Percentiles rank a stretch among this genome's conserved stretches.
These are phyloP conservation scores for Trypanosoma theileri DNA, from an alignment of 208 protist genomes.

Conservation along the genomic window DNA sequence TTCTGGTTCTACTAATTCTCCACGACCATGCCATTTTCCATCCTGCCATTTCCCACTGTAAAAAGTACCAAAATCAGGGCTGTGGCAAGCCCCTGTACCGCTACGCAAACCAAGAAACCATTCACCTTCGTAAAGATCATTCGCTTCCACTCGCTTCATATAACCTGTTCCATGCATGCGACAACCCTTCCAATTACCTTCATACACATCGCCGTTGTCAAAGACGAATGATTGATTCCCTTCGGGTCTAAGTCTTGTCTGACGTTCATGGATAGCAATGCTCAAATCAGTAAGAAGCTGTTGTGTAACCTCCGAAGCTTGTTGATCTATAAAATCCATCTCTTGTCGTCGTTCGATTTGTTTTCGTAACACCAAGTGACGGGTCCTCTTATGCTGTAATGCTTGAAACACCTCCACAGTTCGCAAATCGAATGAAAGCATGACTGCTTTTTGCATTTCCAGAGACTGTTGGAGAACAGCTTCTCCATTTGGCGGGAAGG, in stretches of 20 bases:
- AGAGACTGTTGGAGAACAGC: slow-evolving; percentile 50
- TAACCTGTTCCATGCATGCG: slow-evolving; percentile 81
- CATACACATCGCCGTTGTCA: slow-evolving; percentile 82
- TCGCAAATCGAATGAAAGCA: slow-evolving; percentile 36
- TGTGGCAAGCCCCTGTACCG: slow-evolving; percentile 68
- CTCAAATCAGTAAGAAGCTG: slow-evolving; percentile 50
- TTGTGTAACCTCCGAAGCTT: slow-evolving; percentile 34
- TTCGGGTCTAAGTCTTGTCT: slow-evolving; percentile 55
- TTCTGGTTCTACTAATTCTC: slow-evolving; percentile 80
- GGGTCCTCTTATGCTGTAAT: slow-evolving; percentile 39
- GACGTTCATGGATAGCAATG: slow-evolving; percentile 59
- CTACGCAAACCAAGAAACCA: slow-evolving; percentile 83
- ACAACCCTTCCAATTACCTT: slow-evolving; percentile 89
- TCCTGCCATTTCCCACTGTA: slow-evolving; percentile 86
- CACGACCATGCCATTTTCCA: slow-evolving; percentile 79
- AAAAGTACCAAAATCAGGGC: slow-evolving; percentile 52
- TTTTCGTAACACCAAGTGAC: slow-evolving; percentile 40
- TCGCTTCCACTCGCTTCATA: slow-evolving; percentile 42
- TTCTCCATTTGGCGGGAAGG: slow-evolving; percentile 41
- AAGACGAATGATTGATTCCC: slow-evolving; percentile 85
- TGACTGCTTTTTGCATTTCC: slow-evolving; percentile 40
- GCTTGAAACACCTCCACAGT: slow-evolving; percentile 35
- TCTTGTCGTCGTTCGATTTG: slow-evolving; percentile 58
- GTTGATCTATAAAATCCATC: slow-evolving; percentile 42
- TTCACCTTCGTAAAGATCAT: slow-evolving; percentile 86